These are phyloP conservation scores for Glycine soja DNA, from an alignment of 306 rosid genomes.

Conservation along the genomic window DNA sequence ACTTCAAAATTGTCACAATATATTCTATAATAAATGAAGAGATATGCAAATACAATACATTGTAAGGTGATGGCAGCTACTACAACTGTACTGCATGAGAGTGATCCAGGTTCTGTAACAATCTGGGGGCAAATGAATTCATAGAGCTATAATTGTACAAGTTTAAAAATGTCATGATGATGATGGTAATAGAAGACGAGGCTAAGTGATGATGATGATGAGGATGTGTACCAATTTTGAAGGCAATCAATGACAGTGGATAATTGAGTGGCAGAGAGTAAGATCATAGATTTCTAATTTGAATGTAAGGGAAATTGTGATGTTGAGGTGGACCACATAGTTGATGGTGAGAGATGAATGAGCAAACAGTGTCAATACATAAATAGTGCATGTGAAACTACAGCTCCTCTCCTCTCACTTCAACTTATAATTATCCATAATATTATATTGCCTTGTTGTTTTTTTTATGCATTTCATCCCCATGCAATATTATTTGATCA, in stretches of 20 bases:
- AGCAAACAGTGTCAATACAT: slow-evolving; percentile 22
- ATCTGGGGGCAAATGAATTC: slow-evolving; percentile 44
- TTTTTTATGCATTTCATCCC: not conserved
- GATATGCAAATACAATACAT: slow-evolving; percentile 1
- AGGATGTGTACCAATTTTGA: slow-evolving; percentile 62
- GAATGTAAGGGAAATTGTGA: slow-evolving; percentile 55
- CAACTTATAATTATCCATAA: slow-evolving; percentile 27
- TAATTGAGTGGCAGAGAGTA: slow-evolving; percentile 62
- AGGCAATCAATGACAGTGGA: slow-evolving; percentile 63
- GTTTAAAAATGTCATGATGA: slow-evolving; percentile 52
- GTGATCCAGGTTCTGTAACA: slow-evolving; percentile 22
- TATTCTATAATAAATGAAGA: slow-evolving; percentile 10
- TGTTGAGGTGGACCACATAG: slow-evolving; percentile 67
- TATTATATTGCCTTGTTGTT: not conserved
- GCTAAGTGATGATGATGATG: slow-evolving; percentile 53
- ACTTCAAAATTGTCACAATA: slow-evolving; percentile 24
- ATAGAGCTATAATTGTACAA: slow-evolving; percentile 60
- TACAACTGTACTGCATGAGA: slow-evolving; percentile 41
- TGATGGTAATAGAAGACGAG: slow-evolving; percentile 37
- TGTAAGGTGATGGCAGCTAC: slow-evolving; percentile 39
- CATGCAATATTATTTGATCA: slow-evolving; percentile 8
- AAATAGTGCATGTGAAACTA: slow-evolving; percentile 53
- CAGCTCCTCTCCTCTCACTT: slow-evolving; percentile 36
- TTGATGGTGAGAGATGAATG: slow-evolving; percentile 53
- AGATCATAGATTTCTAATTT: slow-evolving; percentile 53